Percentiles rank a stretch among this genome's conserved stretches.
phyloP scores from a whole-genome alignment of 73 alveolate genomes.

The Paramecium pentaurelia region DNA sequence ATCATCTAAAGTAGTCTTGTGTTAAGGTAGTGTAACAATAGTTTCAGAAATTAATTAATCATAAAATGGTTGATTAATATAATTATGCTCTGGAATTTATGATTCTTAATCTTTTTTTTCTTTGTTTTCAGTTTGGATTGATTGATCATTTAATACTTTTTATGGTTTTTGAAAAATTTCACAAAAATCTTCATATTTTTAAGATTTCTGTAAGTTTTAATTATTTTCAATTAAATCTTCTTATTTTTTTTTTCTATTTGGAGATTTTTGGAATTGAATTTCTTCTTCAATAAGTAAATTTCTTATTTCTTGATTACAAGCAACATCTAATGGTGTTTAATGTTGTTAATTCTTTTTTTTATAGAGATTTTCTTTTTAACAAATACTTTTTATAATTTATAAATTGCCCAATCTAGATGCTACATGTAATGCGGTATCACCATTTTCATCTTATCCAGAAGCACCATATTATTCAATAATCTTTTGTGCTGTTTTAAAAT shows the following conservation, averaged over 20 bases:
- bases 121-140: not conserved
- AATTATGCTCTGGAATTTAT: not conserved
- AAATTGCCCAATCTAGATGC: conserved; percentile 42
- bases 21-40: not conserved
- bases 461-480: not conserved
- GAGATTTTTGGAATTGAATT: not conserved
- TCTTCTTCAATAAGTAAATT: not conserved
- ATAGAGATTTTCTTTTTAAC: not conserved
- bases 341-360: not conserved
- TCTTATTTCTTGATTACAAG: not conserved
- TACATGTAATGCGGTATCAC: conserved; percentile 52
- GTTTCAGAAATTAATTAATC: not conserved
- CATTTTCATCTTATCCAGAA: conserved; percentile 26
- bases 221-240: not conserved
- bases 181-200: not conserved
- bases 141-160: not conserved
- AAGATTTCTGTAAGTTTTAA: not conserved
- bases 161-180: not conserved
- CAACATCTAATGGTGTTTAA: not conserved
- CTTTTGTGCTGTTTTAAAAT: conserved; percentile 2
- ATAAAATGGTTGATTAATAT: not conserved
- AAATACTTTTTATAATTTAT: conserved; percentile 9
- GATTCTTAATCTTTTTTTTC: not conserved
- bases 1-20: not conserved
- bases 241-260: not conserved